phyloP scores from a whole-genome alignment of 371 early-diverging fungal genomes.

The Mortierella sp. region DNA sequence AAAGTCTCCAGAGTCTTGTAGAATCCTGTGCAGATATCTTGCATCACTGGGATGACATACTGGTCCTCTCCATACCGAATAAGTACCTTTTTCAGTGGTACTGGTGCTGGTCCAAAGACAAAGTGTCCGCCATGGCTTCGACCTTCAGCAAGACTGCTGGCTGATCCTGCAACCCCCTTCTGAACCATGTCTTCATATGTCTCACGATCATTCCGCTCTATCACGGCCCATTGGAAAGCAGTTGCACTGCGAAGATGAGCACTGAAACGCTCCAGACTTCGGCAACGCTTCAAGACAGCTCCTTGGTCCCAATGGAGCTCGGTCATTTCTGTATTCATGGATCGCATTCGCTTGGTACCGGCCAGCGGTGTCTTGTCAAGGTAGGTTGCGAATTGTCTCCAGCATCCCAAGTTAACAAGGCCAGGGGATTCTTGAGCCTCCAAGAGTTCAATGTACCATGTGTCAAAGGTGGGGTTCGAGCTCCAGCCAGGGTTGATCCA shows the following conservation, averaged over 20 bases:
- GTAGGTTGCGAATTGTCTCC: constrained; percentile 12
- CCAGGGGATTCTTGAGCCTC: constrained; percentile 14
- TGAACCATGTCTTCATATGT: constrained; percentile 13
- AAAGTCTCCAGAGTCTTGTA: constrained; percentile 15
- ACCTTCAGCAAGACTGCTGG: constrained; percentile 13
- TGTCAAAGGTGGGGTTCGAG: not conserved
- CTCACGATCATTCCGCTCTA: constrained; percentile 25
- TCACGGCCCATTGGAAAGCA: constrained; percentile 24
- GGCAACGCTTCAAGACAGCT: constrained; percentile 21
- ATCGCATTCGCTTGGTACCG: constrained; percentile 13
- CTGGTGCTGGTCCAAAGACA: constrained; percentile 19
- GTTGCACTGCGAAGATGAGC: not conserved
- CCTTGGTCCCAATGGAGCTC: constrained; percentile 16
- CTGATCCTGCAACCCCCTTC: constrained; percentile 5
- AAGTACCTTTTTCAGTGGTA: constrained; percentile 18
- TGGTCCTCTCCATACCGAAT: not conserved
- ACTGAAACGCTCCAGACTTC: constrained; percentile 28
- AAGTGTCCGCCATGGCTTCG: constrained; percentile 18
- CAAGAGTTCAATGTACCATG: constrained; percentile 16
- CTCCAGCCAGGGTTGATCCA: constrained; percentile 23
- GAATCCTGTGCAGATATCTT: constrained; percentile 28
- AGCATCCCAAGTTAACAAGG: constrained; percentile 13
- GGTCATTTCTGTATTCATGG: constrained; percentile 8
- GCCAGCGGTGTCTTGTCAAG: constrained; percentile 7
- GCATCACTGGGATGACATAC: constrained; percentile 8